phyloP scores from a whole-genome alignment of 768 basidiomycete species.

The Suillus spraguei region DNA sequence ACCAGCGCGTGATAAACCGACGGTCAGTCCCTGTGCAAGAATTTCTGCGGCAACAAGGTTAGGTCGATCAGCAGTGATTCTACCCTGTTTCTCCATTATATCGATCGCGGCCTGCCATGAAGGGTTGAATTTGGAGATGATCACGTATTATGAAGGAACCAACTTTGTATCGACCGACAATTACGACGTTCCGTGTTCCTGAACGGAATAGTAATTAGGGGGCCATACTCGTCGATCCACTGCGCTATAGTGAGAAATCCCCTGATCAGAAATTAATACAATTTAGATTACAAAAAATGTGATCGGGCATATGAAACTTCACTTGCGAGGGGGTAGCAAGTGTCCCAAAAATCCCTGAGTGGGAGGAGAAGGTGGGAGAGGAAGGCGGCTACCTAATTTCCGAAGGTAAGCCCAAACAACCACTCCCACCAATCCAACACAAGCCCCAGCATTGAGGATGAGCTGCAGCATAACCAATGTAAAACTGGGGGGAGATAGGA shows the following conservation, averaged over 20 bases:
- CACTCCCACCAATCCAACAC: background rate
- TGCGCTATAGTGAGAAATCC: background rate
- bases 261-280: background rate
- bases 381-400: background rate
- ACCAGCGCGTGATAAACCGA: background rate
- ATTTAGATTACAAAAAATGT: background rate
- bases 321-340: background rate
- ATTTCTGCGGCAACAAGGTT: background rate
- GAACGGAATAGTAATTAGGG: background rate
- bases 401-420: background rate
- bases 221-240: background rate
- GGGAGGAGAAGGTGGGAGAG: background rate
- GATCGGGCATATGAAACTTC: background rate
- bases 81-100: constrained; percentile 60
- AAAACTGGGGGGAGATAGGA: background rate
- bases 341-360: background rate
- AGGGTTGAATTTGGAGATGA: background rate
- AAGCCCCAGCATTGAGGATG: background rate
- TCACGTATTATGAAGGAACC: background rate
- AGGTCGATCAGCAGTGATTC: constrained; percentile 21
- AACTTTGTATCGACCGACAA: background rate
- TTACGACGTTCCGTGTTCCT: background rate
- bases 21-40: background rate
- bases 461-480: background rate
- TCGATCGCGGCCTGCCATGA: constrained; percentile 32